Evolutionary conservation across 2,329 filamentous ascomycete genomes (phyloP).

Genomic region (Incumbomyces delicatus): DNA sequence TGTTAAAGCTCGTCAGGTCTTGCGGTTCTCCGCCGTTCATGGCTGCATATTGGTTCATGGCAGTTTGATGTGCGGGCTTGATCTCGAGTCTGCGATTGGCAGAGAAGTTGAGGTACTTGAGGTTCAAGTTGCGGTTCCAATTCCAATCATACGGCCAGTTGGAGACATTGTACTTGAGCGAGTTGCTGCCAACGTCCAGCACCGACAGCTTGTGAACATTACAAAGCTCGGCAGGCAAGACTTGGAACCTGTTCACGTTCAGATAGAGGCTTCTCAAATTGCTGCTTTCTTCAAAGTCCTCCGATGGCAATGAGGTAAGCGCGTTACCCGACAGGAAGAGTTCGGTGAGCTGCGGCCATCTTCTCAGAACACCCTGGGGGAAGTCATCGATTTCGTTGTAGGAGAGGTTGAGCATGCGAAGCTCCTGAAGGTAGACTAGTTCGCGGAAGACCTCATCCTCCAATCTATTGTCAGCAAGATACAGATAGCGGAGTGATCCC

Average conservation of each 20-base stretch:
- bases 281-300: slow-evolving; percentile 85
- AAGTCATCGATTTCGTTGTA: slow-evolving; percentile 94
- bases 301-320: slow-evolving; percentile 78
- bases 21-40: slow-evolving; percentile 40
- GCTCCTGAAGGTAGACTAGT: slow-evolving; percentile 67
- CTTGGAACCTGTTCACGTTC: slow-evolving; percentile 97
- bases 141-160: slow-evolving; percentile 99
- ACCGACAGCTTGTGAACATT: slow-evolving; percentile 87
- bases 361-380: slow-evolving; percentile 75
- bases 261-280: slow-evolving; percentile 83
- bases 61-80: slow-evolving; percentile 39
- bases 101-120: slow-evolving; percentile 90
- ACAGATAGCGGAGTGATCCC: slow-evolving; percentile 70
- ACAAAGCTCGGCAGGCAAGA: slow-evolving; percentile 86
- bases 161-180: slow-evolving; percentile 94
- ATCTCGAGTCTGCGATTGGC: slow-evolving; percentile 96
- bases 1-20: slow-evolving; percentile 82
- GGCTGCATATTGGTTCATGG: slow-evolving; percentile 46
- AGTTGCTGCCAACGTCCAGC: slow-evolving; percentile 89
- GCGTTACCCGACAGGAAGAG: slow-evolving; percentile 94
- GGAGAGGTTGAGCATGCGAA: slow-evolving; percentile 82
- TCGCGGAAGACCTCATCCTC: slow-evolving; percentile 95
- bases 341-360: slow-evolving; percentile 83
- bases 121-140: slow-evolving; percentile 94
- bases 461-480: slow-evolving; percentile 85